A percentile compares a stretch with the other conserved stretches of the same genome.
Evolutionary conservation across 2,329 filamentous ascomycete genomes (phyloP).

Genomic region (Fusarium euwallaceae): DNA sequence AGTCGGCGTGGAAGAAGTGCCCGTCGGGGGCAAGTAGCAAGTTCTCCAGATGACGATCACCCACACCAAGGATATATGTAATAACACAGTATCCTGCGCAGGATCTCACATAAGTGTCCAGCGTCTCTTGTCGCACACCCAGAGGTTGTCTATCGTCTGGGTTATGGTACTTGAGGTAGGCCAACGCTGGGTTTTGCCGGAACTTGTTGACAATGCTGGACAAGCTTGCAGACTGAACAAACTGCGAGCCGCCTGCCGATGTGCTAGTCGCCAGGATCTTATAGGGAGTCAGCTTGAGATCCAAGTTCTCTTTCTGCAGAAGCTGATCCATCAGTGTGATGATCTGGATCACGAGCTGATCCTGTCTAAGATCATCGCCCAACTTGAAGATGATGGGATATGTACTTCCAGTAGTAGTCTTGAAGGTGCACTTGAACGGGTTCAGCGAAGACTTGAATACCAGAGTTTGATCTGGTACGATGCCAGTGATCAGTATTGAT

Average conservation of each 20-base stretch:
- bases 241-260: conserved; percentile 91
- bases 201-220: conserved; percentile 88
- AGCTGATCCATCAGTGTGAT: conserved; percentile 98
- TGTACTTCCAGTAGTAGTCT: conserved; percentile 79
- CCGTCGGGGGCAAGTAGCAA: conserved; percentile 89
- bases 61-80: conserved; percentile 96
- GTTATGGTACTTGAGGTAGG: conserved; percentile 90
- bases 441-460: conserved; percentile 97
- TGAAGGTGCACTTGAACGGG: conserved; percentile 92
- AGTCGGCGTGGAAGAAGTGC: conserved; percentile 98
- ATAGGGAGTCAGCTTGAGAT: conserved; percentile 95
- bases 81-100: conserved; percentile 99
- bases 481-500: conserved; percentile 80
- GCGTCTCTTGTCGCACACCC: conserved; percentile 89
- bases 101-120: conserved; percentile 96
- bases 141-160: conserved; percentile 85
- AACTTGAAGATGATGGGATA: conserved; percentile 98
- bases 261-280: conserved; percentile 95
- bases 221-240: conserved; percentile 87
- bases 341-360: conserved; percentile 96
- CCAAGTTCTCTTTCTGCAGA: conserved; percentile 94
- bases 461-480: conserved; percentile 85
- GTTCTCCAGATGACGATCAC: conserved; percentile 96
- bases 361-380: conserved; percentile 94
- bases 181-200: conserved; percentile 78